A percentile compares a stretch with the other conserved stretches of the same genome.
Evolutionary conservation across 805 yeast species (phyloP).

Genomic region (Blastobotrys peoriensis): DNA sequence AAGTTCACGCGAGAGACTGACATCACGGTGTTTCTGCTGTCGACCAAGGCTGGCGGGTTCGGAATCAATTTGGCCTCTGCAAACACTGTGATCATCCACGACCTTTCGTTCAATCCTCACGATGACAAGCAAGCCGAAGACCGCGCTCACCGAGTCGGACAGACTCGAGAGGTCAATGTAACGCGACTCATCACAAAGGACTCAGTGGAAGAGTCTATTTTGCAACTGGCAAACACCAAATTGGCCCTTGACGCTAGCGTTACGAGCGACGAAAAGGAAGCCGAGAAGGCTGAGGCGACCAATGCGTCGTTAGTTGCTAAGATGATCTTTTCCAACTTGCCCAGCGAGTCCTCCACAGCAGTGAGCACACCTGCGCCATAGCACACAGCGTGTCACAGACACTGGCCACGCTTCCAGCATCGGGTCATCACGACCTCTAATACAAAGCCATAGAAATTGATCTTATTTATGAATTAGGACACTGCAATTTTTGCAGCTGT

Average conservation of each 20-base stretch:
- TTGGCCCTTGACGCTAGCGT: slow-evolving; percentile 67
- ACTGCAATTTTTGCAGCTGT: no score
- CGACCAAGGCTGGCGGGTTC: slow-evolving; percentile 98
- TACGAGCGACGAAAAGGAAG: slow-evolving; percentile 31
- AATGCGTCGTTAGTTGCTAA: slow-evolving; percentile 34
- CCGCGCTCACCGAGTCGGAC: slow-evolving; percentile 97
- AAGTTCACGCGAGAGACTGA: slow-evolving; percentile 73
- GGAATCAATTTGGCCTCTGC: slow-evolving; percentile 97
- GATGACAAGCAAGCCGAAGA: slow-evolving; percentile 99
- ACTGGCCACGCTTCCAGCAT: no score
- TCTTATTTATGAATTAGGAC: no score
- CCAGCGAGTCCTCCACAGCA: background rate
- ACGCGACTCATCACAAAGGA: slow-evolving; percentile 63
- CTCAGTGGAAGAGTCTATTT: slow-evolving; percentile 86
- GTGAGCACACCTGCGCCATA: background rate
- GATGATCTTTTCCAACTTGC: slow-evolving; percentile 23
- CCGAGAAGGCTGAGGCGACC: slow-evolving; percentile 30
- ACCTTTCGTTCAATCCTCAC: slow-evolving; percentile 94
- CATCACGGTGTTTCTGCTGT: slow-evolving; percentile 79
- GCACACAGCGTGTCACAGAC: no score
- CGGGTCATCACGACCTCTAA: no score
- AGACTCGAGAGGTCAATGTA: slow-evolving; percentile 75
- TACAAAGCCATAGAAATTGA: no score
- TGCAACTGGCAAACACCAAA: slow-evolving; percentile 81
- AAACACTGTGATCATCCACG: slow-evolving; percentile 83